Percentiles rank a stretch among this genome's conserved stretches.
These are phyloP conservation scores for Wickerhamiella sergipiensis DNA, from an alignment of 805 yeast genomes.

Conservation along the genomic window DNA sequence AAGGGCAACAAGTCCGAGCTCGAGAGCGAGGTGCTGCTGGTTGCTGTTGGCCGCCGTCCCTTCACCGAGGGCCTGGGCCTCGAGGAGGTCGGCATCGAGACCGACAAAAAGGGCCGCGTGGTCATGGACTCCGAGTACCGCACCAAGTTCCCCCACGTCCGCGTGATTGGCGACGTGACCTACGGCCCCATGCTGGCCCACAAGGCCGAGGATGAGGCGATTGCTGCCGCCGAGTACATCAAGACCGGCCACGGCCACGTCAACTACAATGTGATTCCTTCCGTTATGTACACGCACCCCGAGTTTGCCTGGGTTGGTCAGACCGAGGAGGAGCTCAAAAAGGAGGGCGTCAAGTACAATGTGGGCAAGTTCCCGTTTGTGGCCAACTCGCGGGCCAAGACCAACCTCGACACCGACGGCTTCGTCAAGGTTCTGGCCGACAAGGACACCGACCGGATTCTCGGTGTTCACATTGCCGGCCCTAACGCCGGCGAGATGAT, in stretches of 20 bases:
- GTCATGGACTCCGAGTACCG: slow-evolving; percentile 89
- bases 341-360: slow-evolving; percentile 79
- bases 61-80: slow-evolving; percentile 80
- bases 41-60: slow-evolving; percentile 98
- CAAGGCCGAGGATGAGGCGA: slow-evolving; percentile 99
- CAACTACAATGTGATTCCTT: slow-evolving; percentile 93
- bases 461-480: slow-evolving; percentile 95
- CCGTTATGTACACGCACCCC: slow-evolving; percentile 98
- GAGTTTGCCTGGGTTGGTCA: slow-evolving; percentile 99
- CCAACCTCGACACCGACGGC: slow-evolving; percentile 93
- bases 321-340: slow-evolving; percentile 88
- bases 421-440: slow-evolving; percentile 92
- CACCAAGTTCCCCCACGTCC: slow-evolving; percentile 83
- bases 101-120: slow-evolving; percentile 83
- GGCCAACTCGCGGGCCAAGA: slow-evolving; percentile 99
- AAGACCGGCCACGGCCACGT: slow-evolving; percentile 94
- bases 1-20: slow-evolving; percentile 74
- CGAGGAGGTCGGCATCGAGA: slow-evolving; percentile 79
- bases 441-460: slow-evolving; percentile 89
- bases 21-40: slow-evolving; percentile 86
- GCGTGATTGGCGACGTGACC: slow-evolving; percentile 96
- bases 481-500: slow-evolving; percentile 99
- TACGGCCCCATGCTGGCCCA: slow-evolving; percentile 99
- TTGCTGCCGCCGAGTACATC: slow-evolving; percentile 93
- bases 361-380: slow-evolving; percentile 97